Evolutionary conservation across 371 early-diverging fungal genomes (phyloP).

Genomic region (Rhizomucor miehei): DNA sequence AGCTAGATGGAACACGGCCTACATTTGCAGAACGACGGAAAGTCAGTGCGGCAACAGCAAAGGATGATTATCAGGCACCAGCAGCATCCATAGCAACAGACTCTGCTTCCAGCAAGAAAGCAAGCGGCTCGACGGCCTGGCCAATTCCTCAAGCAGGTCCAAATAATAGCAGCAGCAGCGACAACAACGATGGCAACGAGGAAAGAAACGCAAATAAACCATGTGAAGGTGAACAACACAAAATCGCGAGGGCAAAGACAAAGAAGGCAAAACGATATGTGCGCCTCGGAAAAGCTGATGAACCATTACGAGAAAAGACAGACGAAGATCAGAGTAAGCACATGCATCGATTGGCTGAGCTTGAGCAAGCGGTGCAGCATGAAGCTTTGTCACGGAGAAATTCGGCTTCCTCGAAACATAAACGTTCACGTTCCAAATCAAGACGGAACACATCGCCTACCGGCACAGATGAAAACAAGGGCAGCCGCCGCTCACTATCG

Average conservation of each 20-base stretch:
- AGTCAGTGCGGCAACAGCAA: conserved; percentile 13
- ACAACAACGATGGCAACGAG: neutral
- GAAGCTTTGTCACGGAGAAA: conserved; percentile 19
- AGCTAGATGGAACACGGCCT: conserved; percentile 57
- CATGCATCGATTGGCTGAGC: conserved; percentile 43
- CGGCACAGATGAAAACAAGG: conserved; percentile 8
- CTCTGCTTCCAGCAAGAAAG: neutral
- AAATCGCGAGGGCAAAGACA: conserved; percentile 20
- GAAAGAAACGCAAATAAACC: conserved; percentile 4
- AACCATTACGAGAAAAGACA: conserved; percentile 6
- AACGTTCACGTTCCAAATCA: conserved; percentile 22
- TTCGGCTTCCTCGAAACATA: conserved; percentile 11
- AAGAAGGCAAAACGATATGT: conserved; percentile 35
- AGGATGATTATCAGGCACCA: conserved; percentile 13
- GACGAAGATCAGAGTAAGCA: conserved; percentile 28
- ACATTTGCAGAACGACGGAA: conserved; percentile 49
- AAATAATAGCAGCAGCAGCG: neutral
- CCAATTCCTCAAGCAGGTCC: conserved; percentile 9
- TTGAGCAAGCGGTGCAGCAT: conserved; percentile 33
- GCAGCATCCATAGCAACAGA: conserved; percentile 16
- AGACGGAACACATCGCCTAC: conserved; percentile 25
- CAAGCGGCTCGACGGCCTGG: conserved; percentile 5
- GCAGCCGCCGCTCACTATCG: conserved; percentile 15
- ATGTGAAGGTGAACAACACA: neutral
- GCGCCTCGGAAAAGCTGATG: conserved; percentile 23